Evolutionary conservation across 1,139 yeast genomes (phyloP), one percentile per base, ranked within the genome.

Genomic region (Yamadazyma pseudoaaseri): DNA sequence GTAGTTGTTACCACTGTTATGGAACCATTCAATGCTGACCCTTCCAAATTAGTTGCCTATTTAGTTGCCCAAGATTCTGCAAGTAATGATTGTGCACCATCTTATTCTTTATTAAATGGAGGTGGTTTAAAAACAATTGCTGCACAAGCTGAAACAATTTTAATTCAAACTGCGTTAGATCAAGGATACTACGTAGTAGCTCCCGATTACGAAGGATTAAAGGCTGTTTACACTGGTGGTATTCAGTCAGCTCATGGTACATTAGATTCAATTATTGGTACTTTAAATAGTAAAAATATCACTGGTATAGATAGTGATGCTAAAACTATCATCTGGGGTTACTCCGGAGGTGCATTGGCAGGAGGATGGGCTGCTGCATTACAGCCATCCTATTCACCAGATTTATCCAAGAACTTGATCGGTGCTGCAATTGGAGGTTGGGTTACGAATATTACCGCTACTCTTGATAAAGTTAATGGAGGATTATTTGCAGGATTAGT

Each of bases 351-450:
- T 2, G 46, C 65, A 2, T 42, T 60, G 15, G 62, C 69, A 1
- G 42, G 60, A 16, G 53, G 56, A 1, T 63, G 68, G 68, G 65
- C 65, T 2, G 52, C 65, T 5, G 47, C 58, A 9, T 43, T 60
- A 20, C 61, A 56, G 18, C 60, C 61, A 4, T 26, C 34, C 2
- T 63, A 62, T 37, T 65, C 69, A 4, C 59, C 62, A 3, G 65
- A 61, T 8, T 47, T 63, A 27, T 29, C 30, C 8, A 16, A 36
- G 2, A 47, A 52, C 30, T 37, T 62, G 9, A 43, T 52, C 21
- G 66, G 65, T 10, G 56, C 52, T 11, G 64, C 66, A 0, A 25
- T 58, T n/a, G 69, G 69, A 3, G 67, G 68, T 0, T 45, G 58
- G 42, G 59, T 60, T n/a, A 49, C 63, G 6, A 60, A 50, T 39